Base-by-base conservation (phyloP, 345 rosid genomes). In the Anacardium occidentale region DNA sequence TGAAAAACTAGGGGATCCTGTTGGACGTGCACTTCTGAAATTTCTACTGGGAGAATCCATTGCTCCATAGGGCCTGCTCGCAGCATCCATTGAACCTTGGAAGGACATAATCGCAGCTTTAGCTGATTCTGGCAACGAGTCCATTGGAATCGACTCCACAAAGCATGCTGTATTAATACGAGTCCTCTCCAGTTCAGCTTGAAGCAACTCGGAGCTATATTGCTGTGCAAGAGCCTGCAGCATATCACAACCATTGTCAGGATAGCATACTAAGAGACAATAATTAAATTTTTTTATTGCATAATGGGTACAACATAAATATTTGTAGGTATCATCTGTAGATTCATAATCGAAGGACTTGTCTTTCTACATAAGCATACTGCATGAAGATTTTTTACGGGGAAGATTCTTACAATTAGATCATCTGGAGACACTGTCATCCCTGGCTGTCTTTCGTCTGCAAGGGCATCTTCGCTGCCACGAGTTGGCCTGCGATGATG, bases 131-230 rank as follows among this genome's bases (percentile, higher is more conserved):
- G 89, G 92, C 63, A 81, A 88, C 0, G 87, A 70, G 56, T 92
- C 96, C 77, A 88, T 66, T 15, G 94, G 84, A 12, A 84, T 81
- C 0, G 98, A 84, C 81, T 89, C 96, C 3, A 80, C 85, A 48
- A 95, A 95, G 81, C 99, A 95, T 70, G 98, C 98, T 7, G 91
- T 85, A 76, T 95, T 95, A 32, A 91, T 76, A 22, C 94, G 94
- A 44, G 99, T 92, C 71, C 93, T 91, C 84, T 92, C 98, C 7
- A 95, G 83, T 82, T 95, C 99, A 52, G 79, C 34, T 79, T 89
- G 97, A 44, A 95, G 90, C 72, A 95, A 77, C 71, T 92, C 99
- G 1, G 89, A 74, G 75, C 92, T 83, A 68, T 78, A 87, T 74
- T 95, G 99, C 80, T 94, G 91, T 13, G 96, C 90, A 42, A 92